A percentile compares a stretch with the other conserved stretches of the same genome.
Evolutionary conservation across 257 asterid genomes (phyloP).

Genomic region (Nicotiana paniculata): DNA sequence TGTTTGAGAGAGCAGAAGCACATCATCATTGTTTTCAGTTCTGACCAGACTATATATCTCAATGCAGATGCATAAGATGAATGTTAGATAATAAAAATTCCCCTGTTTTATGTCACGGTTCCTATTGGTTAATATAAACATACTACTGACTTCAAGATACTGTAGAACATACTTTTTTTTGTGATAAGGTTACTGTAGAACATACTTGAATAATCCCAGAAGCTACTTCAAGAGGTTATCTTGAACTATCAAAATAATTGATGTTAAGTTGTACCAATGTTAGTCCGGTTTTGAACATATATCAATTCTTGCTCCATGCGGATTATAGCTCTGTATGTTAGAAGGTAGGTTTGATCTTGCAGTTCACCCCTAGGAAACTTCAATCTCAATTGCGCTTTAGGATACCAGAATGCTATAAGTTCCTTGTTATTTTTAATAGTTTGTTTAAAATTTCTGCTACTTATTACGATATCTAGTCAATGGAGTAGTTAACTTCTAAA

Average conservation of each 20-base stretch:
- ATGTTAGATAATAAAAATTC: neutral
- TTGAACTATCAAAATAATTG: neutral
- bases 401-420: neutral
- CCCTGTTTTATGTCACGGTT: neutral
- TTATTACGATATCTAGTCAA: neutral
- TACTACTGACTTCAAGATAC: neutral
- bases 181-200: neutral
- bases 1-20: neutral
- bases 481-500: neutral
- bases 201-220: neutral
- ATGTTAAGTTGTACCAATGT: neutral
- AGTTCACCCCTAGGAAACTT: neutral
- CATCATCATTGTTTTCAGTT: neutral
- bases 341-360: neutral
- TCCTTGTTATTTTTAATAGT: neutral
- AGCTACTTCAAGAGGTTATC: neutral
- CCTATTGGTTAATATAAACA: neutral
- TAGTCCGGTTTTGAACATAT: neutral
- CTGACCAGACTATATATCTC: neutral
- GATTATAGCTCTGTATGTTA: neutral
- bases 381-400: neutral
- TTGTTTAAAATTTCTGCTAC: neutral
- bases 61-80: neutral
- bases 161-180: neutral
- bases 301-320: neutral